A percentile compares a stretch with the other conserved stretches of the same genome.
phyloP scores from a whole-genome alignment of 306 rosid species.

The Crataegus laevigata region DNA sequence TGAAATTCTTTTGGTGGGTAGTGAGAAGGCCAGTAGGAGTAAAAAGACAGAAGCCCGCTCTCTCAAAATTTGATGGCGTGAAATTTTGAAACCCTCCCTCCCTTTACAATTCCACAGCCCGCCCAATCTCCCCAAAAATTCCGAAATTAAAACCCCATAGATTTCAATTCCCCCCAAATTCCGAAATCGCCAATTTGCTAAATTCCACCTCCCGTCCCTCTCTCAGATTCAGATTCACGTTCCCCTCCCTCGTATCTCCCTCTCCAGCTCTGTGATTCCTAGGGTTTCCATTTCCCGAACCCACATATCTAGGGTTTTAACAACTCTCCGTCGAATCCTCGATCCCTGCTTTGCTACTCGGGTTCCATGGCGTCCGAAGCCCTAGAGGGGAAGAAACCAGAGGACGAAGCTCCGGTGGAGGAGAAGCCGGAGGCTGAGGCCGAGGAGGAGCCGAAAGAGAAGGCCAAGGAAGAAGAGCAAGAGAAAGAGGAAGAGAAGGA shows the following conservation, averaged over 20 bases:
- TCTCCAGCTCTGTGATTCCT: not conserved
- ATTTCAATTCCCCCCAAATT: slow-evolving; percentile 4
- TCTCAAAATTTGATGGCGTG: slow-evolving; percentile 34
- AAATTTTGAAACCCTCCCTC: slow-evolving; percentile 39
- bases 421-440: slow-evolving; percentile 12
- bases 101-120: slow-evolving; percentile 12
- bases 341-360: not conserved
- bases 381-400: slow-evolving; percentile 54
- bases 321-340: not conserved
- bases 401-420: slow-evolving; percentile 24
- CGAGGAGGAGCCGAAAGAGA: not conserved
- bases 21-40: not conserved
- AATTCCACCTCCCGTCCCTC: not conserved
- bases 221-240: slow-evolving; percentile 5
- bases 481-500: not conserved
- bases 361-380: slow-evolving; percentile 61
- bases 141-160: not conserved
- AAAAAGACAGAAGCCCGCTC: slow-evolving; percentile 24
- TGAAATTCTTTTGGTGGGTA: not conserved
- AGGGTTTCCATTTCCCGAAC: slow-evolving; percentile 29
- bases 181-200: not conserved
- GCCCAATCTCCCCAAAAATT: slow-evolving; percentile 3
- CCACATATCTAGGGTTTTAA: slow-evolving; percentile 30
- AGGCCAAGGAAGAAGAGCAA: not conserved
- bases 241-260: not conserved